Conservation (phyloP, 441 rosid genomes). For the Raphanus hybrid region DNA sequence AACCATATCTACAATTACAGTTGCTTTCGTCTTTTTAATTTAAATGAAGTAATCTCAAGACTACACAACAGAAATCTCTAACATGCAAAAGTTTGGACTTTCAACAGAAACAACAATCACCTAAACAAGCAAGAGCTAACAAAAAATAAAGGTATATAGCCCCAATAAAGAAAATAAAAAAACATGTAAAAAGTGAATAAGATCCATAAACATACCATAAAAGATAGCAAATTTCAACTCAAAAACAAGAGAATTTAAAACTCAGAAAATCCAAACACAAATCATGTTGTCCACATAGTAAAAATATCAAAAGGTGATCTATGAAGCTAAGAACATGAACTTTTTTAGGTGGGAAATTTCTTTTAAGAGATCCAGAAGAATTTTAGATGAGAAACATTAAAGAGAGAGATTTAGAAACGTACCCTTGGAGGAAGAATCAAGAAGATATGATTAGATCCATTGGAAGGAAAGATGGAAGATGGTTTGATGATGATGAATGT, state of each 20-base stretch:
- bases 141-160: background rate
- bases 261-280: slow-evolving; percentile 8
- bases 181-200: background rate
- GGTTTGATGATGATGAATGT: slow-evolving; percentile 38
- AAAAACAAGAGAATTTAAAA: slow-evolving; percentile 11
- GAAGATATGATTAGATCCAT: slow-evolving; percentile 37
- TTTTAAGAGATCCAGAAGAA: background rate
- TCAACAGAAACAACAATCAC: background rate
- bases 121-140: background rate
- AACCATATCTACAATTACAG: background rate
- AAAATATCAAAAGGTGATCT: slow-evolving; percentile 6
- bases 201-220: slow-evolving; percentile 14
- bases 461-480: slow-evolving; percentile 10
- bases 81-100: slow-evolving; percentile 27
- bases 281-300: background rate
- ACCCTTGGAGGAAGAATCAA: slow-evolving; percentile 35
- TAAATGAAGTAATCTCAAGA: background rate
- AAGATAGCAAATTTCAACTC: slow-evolving; percentile 16
- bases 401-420: slow-evolving; percentile 6
- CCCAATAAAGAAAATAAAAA: background rate
- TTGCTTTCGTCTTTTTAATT: too few relatives aligned
- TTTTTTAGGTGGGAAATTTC: background rate
- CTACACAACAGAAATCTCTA: slow-evolving; percentile 19
- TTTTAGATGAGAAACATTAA: background rate
- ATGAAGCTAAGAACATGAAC: background rate